Base-by-base conservation (phyloP, 371 early-diverging fungal species). In the Mucor plumbeus region DNA sequence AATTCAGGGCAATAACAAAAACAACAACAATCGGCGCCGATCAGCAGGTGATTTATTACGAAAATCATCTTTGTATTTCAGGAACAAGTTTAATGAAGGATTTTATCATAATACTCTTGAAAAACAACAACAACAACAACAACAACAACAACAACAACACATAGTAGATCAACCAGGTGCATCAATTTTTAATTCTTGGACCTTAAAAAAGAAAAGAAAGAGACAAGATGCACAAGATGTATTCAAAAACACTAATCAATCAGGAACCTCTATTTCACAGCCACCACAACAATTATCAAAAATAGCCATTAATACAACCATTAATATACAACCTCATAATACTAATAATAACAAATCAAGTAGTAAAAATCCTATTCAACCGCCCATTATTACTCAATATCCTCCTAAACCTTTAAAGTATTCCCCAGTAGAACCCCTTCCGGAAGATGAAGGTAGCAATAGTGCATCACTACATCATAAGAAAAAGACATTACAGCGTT, bases 321-420 rank as follows among this genome's bases (percentile, higher is more conserved):
- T 74, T 35, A 53, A 59, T 34, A 59, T 66, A 5, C 44, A 68
- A 19, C 40, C 54, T 57, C 39, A 34, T 9, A 39, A 61, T 39
- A 36, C 34, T 11, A 40, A 59, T 5, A 48, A 8, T 19, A 39
- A n/a, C 33, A 38, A 19, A 35, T 35, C 35, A 6, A 58, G 10
- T 9, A 50, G 39, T 21, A 38, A 21, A 38, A 44, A 44, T 31
- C 48, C 43, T 36, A 58, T 70, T 26, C 68, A 68, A 43, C 70
- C 70, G 57, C 70, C 70, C 3, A 58, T 76, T 34, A 76, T 76
- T 10, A 75, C 72, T 10, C 73, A 76, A 39, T 82, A 79, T 59
- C 82, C 82, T 9, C 82, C 82, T 3, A 77, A 77, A 47, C 82
- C 82, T 7, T 41, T 82, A 9, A 73, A 73, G 31, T 82, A 82